These are phyloP conservation scores for Xylaria sp. DNA, from an alignment of 2,329 filamentous ascomycete genomes.

Conservation along the genomic window DNA sequence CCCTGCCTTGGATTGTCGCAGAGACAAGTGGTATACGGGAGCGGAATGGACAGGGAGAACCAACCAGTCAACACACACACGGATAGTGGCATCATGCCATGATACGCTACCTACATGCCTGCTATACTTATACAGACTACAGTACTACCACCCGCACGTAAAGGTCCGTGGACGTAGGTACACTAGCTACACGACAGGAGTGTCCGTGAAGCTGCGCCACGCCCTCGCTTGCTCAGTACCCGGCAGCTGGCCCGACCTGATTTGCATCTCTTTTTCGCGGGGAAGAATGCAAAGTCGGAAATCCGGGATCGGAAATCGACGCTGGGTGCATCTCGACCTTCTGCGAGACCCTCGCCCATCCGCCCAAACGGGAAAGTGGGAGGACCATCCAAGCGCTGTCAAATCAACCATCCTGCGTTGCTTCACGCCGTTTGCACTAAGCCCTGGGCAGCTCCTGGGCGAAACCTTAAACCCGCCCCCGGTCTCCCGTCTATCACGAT, in stretches of 20 bases:
- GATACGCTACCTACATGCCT: neutral
- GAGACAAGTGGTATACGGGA: neutral
- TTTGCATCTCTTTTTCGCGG: constrained; percentile 6
- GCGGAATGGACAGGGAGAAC: neutral
- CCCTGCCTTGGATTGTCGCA: too few species aligned
- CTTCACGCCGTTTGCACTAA: neutral
- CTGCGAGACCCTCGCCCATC: neutral
- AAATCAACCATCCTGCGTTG: too few species aligned
- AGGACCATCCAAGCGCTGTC: too few species aligned
- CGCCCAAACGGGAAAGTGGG: constrained; percentile 22
- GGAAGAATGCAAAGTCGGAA: neutral
- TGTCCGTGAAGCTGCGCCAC: constrained; percentile 18
- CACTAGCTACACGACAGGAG: neutral
- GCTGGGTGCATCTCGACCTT: neutral
- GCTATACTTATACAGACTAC: too few species aligned
- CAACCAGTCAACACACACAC: neutral
- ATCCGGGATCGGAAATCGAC: neutral
- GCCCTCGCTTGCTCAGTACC: neutral
- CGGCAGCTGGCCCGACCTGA: neutral
- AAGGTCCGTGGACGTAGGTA: too few species aligned
- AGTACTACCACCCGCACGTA: too few species aligned
- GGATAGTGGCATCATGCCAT: neutral
- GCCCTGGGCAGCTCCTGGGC: too few species aligned
- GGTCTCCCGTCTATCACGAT: neutral
- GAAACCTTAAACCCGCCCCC: too few species aligned